Percentiles rank a stretch among this genome's conserved stretches.
phyloP scores from a whole-genome alignment of 2,329 filamentous ascomycete genomes.

The Colletotrichum nymphaeae region DNA sequence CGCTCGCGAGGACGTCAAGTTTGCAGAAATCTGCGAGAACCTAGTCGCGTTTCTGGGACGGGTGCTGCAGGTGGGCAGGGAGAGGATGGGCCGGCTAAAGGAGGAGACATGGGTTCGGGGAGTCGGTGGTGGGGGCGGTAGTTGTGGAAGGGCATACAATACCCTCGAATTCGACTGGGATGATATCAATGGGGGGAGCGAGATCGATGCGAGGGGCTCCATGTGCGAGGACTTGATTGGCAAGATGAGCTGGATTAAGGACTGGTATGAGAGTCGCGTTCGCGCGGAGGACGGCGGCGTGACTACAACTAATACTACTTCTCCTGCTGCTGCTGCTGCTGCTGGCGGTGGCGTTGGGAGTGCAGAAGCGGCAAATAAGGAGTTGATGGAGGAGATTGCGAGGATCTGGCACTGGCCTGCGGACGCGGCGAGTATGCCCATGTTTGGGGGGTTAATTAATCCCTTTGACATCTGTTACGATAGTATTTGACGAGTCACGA shows the following conservation, averaged over 20 bases:
- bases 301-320: not conserved
- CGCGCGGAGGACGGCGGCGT: not conserved
- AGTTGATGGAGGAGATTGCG: slow-evolving; percentile 20
- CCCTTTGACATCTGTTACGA: slow-evolving; percentile 5
- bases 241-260: slow-evolving; percentile 21
- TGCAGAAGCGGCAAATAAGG: not conserved
- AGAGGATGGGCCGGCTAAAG: slow-evolving; percentile 14
- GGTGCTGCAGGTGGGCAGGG: not conserved
- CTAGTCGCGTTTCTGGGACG: not conserved
- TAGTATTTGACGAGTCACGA: slow-evolving; percentile 2
- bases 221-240: slow-evolving; percentile 14
- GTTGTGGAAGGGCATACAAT: not conserved
- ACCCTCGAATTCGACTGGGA: not conserved
- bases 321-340: no score
- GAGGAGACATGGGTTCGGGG: not conserved
- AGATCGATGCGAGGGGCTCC: not conserved
- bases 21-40: slow-evolving; percentile 14
- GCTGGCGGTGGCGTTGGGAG: not conserved
- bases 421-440: not conserved
- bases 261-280: slow-evolving; percentile 11
- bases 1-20: slow-evolving; percentile 26
- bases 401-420: slow-evolving; percentile 21
- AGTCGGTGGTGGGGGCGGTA: no score
- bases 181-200: not conserved
- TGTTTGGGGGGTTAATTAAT: slow-evolving; percentile 17